Conservation (phyloP, 768 basidiomycete species). For the Russula sp. region DNA sequence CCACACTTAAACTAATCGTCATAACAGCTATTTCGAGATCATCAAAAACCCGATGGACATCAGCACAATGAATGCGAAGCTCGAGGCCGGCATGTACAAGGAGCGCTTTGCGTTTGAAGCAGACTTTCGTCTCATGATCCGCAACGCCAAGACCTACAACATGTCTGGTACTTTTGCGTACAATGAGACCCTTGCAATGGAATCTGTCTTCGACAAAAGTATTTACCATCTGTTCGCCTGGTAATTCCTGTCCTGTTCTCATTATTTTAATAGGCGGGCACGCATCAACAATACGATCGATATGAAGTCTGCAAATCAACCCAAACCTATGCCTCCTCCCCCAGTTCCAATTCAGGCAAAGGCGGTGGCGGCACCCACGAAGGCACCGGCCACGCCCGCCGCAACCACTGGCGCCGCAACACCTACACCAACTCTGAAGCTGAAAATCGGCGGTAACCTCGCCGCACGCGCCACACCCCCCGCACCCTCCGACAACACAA, state of each 20-base stretch:
- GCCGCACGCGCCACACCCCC: conserved; percentile 27
- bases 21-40: conserved; percentile 79
- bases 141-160: conserved; percentile 88
- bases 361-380: conserved; percentile 1
- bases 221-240: conserved; percentile 34
- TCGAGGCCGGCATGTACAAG: conserved; percentile 82
- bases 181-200: conserved; percentile 70
- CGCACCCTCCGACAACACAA: conserved; percentile 28
- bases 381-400: conserved; percentile 10
- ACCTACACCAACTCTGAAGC: conserved; percentile 38
- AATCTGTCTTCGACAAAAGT: conserved; percentile 86
- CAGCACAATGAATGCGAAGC: conserved; percentile 80
- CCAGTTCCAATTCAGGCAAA: conserved; percentile 28
- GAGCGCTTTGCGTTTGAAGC: conserved; percentile 78
- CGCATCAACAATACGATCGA: conserved; percentile 83
- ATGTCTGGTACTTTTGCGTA: conserved; percentile 64
- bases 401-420: conserved; percentile 31
- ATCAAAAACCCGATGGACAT: conserved; percentile 96
- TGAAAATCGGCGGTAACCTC: conserved; percentile 35
- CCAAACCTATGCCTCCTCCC: conserved; percentile 28
- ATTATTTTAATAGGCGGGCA: conserved; percentile 58
- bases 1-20: conserved; percentile 5
- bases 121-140: conserved; percentile 85
- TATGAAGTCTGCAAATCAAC: conserved; percentile 46
- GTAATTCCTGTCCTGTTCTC: conserved; percentile 8